Evolutionary conservation across 257 asterid species (phyloP).

Genomic region (Nicotiana benthamiana): DNA sequence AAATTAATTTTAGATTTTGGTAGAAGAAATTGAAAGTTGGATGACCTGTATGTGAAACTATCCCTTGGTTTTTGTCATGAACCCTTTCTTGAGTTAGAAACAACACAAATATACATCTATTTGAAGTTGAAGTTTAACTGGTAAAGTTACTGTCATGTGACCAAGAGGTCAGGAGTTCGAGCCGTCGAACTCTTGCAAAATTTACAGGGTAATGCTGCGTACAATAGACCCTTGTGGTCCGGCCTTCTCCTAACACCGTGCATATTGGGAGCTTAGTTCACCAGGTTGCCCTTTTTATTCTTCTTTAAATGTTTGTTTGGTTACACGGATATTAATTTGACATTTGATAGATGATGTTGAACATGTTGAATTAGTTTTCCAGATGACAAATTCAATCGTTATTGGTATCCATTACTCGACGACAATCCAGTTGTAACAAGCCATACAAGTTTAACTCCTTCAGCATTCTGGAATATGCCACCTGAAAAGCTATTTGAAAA

Average conservation of each 20-base stretch:
- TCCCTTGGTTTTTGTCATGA: too few relatives aligned
- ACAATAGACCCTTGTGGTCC: too few relatives aligned
- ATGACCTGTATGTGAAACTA: too few relatives aligned
- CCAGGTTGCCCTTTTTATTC: neutral
- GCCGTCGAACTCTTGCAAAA: too few relatives aligned
- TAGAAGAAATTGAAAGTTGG: neutral
- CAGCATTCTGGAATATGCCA: slow-evolving; percentile 70
- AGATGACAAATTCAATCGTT: slow-evolving; percentile 66
- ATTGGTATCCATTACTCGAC: slow-evolving; percentile 58
- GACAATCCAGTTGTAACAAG: slow-evolving; percentile 40
- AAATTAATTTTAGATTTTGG: neutral
- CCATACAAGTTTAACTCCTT: slow-evolving; percentile 38
- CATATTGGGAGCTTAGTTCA: too few relatives aligned
- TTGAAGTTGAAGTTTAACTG: neutral
- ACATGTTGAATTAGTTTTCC: slow-evolving; percentile 48
- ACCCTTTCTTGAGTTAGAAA: neutral
- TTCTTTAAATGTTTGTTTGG: neutral
- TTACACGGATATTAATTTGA: neutral
- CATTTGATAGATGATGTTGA: slow-evolving; percentile 11
- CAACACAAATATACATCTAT: neutral
- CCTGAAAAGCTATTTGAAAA: slow-evolving; percentile 49
- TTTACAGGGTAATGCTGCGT: too few relatives aligned
- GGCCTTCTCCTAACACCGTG: too few relatives aligned
- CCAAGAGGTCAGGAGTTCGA: too few relatives aligned
- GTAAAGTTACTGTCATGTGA: too few relatives aligned